phyloP scores from a whole-genome alignment of 1,139 yeast species.

The Pichia sp. region DNA sequence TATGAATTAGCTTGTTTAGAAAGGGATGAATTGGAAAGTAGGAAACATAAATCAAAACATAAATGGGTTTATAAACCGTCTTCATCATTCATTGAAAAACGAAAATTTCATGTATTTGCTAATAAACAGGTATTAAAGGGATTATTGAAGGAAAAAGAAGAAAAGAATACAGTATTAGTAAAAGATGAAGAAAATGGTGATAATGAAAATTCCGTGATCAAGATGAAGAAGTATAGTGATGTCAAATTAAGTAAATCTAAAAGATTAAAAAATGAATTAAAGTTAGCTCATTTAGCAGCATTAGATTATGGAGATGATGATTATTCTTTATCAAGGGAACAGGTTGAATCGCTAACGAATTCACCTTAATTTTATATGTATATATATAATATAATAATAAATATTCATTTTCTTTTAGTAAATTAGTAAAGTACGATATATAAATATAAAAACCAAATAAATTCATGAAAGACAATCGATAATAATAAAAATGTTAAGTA shows the following conservation, averaged over 20 bases:
- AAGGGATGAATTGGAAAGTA: constrained; percentile 24
- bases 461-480: no score
- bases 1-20: constrained; percentile 30
- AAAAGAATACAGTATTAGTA: background rate
- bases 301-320: constrained; percentile 8
- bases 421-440: background rate
- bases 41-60: constrained; percentile 15
- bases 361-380: constrained; percentile 4
- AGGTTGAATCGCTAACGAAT: constrained; percentile 11
- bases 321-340: constrained; percentile 9
- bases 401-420: background rate
- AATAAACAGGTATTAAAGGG: constrained; percentile 4
- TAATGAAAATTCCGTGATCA: constrained; percentile 28
- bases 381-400: background rate
- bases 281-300: constrained; percentile 9
- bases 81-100: constrained; percentile 14
- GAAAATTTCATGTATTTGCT: constrained; percentile 2
- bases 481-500: no score
- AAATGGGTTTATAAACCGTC: constrained; percentile 23
- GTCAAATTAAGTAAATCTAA: constrained; percentile 5
- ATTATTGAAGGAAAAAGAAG: constrained; percentile 10
- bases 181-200: constrained; percentile 19
- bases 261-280: constrained; percentile 10
- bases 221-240: constrained; percentile 23
- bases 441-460: background rate